Evolutionary conservation across 2,329 filamentous ascomycete genomes (phyloP).

Genomic region (Colletotrichum aenigma): DNA sequence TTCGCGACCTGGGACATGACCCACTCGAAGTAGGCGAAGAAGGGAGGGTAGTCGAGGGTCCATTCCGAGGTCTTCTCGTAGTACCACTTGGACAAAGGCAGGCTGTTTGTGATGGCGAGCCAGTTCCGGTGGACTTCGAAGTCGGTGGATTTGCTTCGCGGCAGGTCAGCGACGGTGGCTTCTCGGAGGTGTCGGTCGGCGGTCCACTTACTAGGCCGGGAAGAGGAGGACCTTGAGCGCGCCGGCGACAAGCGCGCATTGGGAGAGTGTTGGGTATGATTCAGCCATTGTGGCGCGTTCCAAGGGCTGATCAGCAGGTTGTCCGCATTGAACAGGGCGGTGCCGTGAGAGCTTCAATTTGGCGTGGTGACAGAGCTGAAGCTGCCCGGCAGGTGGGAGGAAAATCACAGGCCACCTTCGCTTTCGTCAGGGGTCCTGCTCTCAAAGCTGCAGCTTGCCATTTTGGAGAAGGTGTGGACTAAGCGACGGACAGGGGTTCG

Average conservation of each 20-base stretch:
- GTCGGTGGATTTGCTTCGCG: slow-evolving; percentile 89
- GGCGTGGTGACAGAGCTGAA: not conserved
- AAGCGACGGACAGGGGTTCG: slow-evolving; percentile 1
- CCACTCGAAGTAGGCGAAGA: slow-evolving; percentile 99
- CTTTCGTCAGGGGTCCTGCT: slow-evolving; percentile 12
- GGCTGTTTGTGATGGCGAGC: slow-evolving; percentile 92
- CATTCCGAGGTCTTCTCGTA: slow-evolving; percentile 98
- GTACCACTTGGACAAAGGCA: slow-evolving; percentile 91
- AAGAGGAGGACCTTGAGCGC: slow-evolving; percentile 92
- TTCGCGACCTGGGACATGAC: slow-evolving; percentile 79
- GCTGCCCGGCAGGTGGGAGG: not conserved
- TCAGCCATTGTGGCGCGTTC: slow-evolving; percentile 68
- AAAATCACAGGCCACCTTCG: slow-evolving; percentile 15
- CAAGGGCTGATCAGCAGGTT: not conserved
- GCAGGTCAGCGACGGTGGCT: slow-evolving; percentile 17
- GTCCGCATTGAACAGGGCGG: slow-evolving; percentile 21
- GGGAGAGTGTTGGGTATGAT: slow-evolving; percentile 82
- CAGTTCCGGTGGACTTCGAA: slow-evolving; percentile 99
- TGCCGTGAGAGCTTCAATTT: slow-evolving; percentile 9
- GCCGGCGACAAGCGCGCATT: slow-evolving; percentile 84
- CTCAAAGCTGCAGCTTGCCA: slow-evolving; percentile 3
- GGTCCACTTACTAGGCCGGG: slow-evolving; percentile 81
- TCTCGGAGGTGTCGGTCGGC: not conserved
- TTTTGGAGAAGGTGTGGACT: not conserved
- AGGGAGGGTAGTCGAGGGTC: slow-evolving; percentile 98